A percentile compares a stretch with the other conserved stretches of the same genome.
Conservation (phyloP, 73 alveolate genomes). For the Paramecium sexaurelia region DNA sequence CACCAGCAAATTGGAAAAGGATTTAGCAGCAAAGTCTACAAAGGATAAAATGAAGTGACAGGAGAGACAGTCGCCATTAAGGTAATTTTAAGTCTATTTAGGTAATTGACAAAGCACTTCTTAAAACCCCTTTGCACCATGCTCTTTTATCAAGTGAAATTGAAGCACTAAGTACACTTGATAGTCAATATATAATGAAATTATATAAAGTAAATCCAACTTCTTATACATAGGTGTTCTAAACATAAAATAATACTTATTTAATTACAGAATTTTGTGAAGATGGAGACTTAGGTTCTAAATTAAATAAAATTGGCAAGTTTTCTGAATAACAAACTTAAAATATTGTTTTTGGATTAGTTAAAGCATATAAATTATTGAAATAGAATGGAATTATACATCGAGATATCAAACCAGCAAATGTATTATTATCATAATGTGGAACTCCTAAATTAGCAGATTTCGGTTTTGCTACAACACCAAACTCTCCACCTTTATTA, state of each 20-base stretch:
- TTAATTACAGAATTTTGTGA: conserved; percentile 68
- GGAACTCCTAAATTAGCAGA: conserved; percentile 69
- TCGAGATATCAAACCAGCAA: conserved; percentile 73
- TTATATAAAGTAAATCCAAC: neutral
- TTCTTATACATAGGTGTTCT: conserved; percentile 32
- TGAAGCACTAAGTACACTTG: conserved; percentile 13
- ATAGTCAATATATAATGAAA: conserved; percentile 49
- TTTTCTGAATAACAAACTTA: conserved; percentile 60
- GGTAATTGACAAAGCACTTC: conserved; percentile 41
- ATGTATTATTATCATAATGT: conserved; percentile 65
- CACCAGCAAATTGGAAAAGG: conserved; percentile 64
- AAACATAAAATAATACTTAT: conserved; percentile 63
- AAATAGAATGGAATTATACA: conserved; percentile 67
- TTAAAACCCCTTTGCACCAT: conserved; percentile 52
- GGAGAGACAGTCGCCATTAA: conserved; percentile 70
- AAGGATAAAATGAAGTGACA: conserved; percentile 60
- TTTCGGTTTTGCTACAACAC: conserved; percentile 65
- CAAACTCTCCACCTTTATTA: conserved; percentile 58
- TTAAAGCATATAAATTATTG: neutral
- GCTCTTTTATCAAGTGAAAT: conserved; percentile 17
- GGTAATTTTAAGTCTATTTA: conserved; percentile 54
- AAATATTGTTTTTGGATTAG: conserved; percentile 11
- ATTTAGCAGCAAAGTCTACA: conserved; percentile 50
- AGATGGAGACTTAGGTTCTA: conserved; percentile 55
- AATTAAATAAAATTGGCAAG: conserved; percentile 41